These are phyloP conservation scores for Beauveria bassiana DNA, from an alignment of 2,329 filamentous ascomycete genomes.

Conservation along the genomic window DNA sequence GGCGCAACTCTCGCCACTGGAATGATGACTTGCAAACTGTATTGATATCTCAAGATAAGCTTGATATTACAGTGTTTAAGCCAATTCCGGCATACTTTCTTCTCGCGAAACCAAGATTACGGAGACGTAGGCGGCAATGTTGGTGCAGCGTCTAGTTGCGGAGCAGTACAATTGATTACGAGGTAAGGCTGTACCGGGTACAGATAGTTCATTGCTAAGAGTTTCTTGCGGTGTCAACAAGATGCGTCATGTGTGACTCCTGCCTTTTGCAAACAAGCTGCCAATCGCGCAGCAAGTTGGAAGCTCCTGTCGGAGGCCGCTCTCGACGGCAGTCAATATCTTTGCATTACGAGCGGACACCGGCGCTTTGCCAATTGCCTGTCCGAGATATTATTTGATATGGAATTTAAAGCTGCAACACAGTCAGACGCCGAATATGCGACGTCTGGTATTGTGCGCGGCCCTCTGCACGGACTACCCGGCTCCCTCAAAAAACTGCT, in stretches of 20 bases:
- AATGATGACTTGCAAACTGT: background rate
- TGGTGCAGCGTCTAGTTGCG: background rate
- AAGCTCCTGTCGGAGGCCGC: background rate
- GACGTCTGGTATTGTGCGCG: background rate
- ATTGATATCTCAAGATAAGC: background rate
- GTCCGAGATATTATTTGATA: background rate
- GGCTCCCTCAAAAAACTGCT: conserved; percentile 1
- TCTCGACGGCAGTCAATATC: background rate
- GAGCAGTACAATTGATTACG: background rate
- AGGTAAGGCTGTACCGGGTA: background rate
- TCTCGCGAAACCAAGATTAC: background rate
- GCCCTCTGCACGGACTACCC: background rate
- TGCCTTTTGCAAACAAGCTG: background rate
- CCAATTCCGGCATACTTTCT: background rate
- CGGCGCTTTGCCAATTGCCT: background rate
- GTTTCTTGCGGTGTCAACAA: background rate
- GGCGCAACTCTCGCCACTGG: background rate
- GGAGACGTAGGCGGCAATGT: background rate
- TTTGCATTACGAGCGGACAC: background rate
- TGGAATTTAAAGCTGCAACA: background rate
- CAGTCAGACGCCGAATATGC: background rate
- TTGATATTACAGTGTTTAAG: background rate
- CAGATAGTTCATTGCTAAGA: too few relatives aligned
- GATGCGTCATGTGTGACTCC: background rate
- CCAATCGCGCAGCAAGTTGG: background rate